Base-by-base conservation (phyloP, 805 yeast genomes). In the Huiozyma naganishii region DNA sequence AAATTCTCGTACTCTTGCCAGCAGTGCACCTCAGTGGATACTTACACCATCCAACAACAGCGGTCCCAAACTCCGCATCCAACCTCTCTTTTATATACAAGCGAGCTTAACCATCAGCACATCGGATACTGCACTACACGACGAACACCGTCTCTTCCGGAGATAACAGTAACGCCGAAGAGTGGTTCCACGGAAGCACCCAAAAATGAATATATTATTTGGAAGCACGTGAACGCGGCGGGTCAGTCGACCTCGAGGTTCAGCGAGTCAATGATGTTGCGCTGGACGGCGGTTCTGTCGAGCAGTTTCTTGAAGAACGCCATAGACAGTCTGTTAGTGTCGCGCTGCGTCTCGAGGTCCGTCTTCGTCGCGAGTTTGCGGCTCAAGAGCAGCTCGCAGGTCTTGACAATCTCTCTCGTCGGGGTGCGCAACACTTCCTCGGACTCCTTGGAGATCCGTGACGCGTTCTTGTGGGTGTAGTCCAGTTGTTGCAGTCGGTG, bases 341-440 rank as follows among this genome's bases (percentile, higher is more conserved):
- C 53, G 13, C 49, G 49, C 34, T 52, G 50, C 32, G 40, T 45
- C 40, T 61, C 64, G 34, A 62, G 41, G 28, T 60, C 53, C 36
- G 50, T 52, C 36, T 51, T 55, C 7, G 41, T 49, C 7, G 52
- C 49, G 36, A 52, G 52, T 37, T 60, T 54, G 45, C 51, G 51
- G 40, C 59, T 59, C 29, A 61, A 41, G 1, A 55, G 47, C 12
- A 58, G 32, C 35, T 60, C 62, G 33, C 61, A 58, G 8, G 62
- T 53, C 41, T 54, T 59, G 9, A 61, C 48, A 5, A 92, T 85
- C 55, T 88, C 95, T 50, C 87, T 78, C 0, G 85, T 73, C 6
- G 97, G 97, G 55, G 72, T 80, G 54, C 75, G 77, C 53, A 92
- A 69, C 2, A 92, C 95, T 52, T 78, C 78, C 29, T 92, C 71